Evolutionary conservation across 495 filamentous ascomycete species (phyloP).

Genomic region (Xylaria cubensis): DNA sequence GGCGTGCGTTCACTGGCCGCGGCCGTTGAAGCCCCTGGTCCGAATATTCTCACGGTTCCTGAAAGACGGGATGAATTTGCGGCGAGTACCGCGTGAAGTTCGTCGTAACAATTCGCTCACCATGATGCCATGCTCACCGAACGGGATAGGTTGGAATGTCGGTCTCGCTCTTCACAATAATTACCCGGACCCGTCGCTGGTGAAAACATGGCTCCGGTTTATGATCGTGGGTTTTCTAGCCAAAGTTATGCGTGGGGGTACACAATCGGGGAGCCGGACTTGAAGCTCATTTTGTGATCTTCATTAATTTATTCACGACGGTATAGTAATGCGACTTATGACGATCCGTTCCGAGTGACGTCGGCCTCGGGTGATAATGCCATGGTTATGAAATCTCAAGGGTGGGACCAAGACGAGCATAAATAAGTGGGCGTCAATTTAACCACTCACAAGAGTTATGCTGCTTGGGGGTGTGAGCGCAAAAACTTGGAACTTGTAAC

Average conservation of each 20-base stretch:
- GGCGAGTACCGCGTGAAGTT: neutral
- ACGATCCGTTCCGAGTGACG: neutral
- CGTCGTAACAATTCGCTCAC: constrained; percentile 26
- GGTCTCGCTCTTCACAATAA: neutral
- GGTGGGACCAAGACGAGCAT: neutral
- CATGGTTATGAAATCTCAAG: neutral
- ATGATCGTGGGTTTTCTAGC: neutral
- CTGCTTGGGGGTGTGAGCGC: neutral
- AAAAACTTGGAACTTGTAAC: neutral
- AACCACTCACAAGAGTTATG: neutral
- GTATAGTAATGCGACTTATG: constrained; percentile 7
- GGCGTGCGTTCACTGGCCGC: constrained; percentile 18
- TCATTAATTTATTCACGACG: constrained; percentile 14
- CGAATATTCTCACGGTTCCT: neutral
- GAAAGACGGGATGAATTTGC: neutral
- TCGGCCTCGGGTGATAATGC: constrained; percentile 10
- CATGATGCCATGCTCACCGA: constrained; percentile 22
- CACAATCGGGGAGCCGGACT: neutral
- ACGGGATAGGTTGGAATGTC: constrained; percentile 1
- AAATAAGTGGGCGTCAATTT: constrained; percentile 8
- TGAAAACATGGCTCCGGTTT: constrained; percentile 14
- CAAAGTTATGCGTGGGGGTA: constrained; percentile 10
- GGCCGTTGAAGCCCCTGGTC: constrained; percentile 4
- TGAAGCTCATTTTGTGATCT: neutral
- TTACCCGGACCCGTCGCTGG: neutral